Conservation (phyloP, 2,329 filamentous ascomycete genomes). For the Nigrospora osmanthi region DNA sequence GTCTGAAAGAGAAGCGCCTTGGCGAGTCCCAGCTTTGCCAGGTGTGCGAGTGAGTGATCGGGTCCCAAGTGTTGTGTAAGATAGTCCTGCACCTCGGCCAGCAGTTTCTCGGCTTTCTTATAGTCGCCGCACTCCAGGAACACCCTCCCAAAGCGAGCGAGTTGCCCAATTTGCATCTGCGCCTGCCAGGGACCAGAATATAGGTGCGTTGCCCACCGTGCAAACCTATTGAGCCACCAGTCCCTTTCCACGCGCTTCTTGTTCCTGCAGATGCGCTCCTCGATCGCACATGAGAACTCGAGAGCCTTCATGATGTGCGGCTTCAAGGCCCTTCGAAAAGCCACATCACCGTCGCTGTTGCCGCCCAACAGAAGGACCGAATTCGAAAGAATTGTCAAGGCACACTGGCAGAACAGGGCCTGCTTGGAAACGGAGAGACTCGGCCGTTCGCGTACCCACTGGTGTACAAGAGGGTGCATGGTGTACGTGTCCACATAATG, state of each 20-base stretch:
- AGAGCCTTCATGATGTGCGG: constrained; percentile 7
- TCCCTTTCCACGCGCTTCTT: background rate
- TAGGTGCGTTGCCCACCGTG: background rate
- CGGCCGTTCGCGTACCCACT: constrained; percentile 7
- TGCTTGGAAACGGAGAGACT: background rate
- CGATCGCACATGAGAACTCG: background rate
- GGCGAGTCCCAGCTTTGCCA: constrained; percentile 1
- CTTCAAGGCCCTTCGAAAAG: constrained; percentile 4
- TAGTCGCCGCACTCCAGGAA: constrained; percentile 6
- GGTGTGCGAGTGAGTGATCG: constrained; percentile 3
- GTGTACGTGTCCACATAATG: background rate
- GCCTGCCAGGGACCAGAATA: constrained; percentile 1
- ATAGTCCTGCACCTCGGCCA: constrained; percentile 2
- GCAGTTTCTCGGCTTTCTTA: constrained; percentile 3
- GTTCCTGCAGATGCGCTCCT: background rate
- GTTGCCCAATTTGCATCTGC: constrained; percentile 1
- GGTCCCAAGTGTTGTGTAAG: constrained; percentile 2
- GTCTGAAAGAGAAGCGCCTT: background rate
- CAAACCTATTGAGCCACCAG: background rate
- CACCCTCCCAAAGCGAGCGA: constrained; percentile 6
- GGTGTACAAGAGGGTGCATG: constrained; percentile 9
- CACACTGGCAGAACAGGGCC: constrained; percentile 7
- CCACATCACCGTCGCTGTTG: constrained; percentile 3
- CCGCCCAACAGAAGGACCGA: background rate
- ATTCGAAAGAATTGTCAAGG: constrained; percentile 4